Percentiles rank a stretch among this genome's conserved stretches.
These are phyloP conservation scores for Rhodosporidiobolus sp. DNA, from an alignment of 768 basidiomycete genomes.

Conservation along the genomic window DNA sequence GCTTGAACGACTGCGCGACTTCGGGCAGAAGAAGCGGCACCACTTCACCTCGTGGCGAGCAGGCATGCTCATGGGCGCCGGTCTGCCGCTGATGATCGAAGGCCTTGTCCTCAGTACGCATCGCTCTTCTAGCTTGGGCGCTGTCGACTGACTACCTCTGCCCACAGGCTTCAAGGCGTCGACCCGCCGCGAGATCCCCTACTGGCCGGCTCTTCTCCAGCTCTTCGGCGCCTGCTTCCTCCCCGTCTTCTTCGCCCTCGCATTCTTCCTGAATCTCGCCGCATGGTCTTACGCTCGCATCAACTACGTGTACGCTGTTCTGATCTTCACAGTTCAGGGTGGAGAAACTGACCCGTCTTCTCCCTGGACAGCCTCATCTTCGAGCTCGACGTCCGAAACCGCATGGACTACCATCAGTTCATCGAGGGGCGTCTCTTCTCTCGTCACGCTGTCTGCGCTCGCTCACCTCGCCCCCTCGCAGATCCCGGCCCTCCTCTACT, in stretches of 20 bases:
- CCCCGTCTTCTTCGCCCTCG: conserved; percentile 68
- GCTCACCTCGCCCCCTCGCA: conserved; percentile 49
- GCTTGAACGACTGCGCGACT: conserved; percentile 59
- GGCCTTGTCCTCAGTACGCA: conserved; percentile 36
- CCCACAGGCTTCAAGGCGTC: conserved; percentile 21
- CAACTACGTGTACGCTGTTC: conserved; percentile 62
- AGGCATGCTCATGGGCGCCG: conserved; percentile 37
- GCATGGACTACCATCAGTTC: conserved; percentile 77
- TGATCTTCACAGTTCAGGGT: neutral
- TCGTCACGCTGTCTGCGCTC: neutral
- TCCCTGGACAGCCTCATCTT: conserved; percentile 63
- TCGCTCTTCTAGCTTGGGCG: neutral
- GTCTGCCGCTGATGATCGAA: conserved; percentile 32
- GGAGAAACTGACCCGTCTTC: neutral
- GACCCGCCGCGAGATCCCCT: conserved; percentile 54
- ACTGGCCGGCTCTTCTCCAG: conserved; percentile 70
- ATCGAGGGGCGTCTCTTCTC: conserved; percentile 53
- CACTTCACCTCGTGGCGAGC: conserved; percentile 39
- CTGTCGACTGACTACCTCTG: neutral
- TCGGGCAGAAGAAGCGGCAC: conserved; percentile 43
- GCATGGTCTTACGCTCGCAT: conserved; percentile 74
- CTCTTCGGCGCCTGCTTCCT: conserved; percentile 72
- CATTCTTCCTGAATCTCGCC: conserved; percentile 78
- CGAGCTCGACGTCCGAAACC: conserved; percentile 53
- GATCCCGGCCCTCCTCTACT: conserved; percentile 73